Base-by-base conservation (phyloP, 495 filamentous ascomycete genomes). In the Podospora anserina region DNA sequence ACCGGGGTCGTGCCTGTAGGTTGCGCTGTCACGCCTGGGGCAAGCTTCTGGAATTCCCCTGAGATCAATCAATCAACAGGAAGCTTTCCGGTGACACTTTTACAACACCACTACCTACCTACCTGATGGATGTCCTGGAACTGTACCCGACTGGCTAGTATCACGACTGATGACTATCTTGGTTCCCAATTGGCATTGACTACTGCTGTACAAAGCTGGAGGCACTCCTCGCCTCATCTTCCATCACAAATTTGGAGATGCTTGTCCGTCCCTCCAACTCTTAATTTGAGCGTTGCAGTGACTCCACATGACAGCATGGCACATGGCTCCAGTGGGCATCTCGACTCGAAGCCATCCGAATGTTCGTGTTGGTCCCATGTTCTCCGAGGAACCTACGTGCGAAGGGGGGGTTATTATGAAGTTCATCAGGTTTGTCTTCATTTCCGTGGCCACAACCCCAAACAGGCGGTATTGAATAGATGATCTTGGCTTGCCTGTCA, bases 1-100 rank as follows among this genome's bases (percentile, higher is more conserved):
- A 61, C 63, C 32, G 28, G 34, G 53, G 39, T 58, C 26, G 30
- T 32, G 65, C 59, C 30, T 66, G 27, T 23, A 23, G 23, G 23
- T 32, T 23, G 28, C 13, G 53, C 23, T 16, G 23, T 54, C n/a
- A 54, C 39, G 7, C 3, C 63, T 44, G 28, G 59, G n/a, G n/a
- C 23, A 20, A 20, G 56, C 23, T 58, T 27, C 56, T 58, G 56
- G 56, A 20, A 20, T n/a, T 58, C 23, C 23, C 23, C n/a, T 58
- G n/a, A 20, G 19, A 20, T 58, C 23, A 23, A 23, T 23, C 23
- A 23, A 23, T 23, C 23, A 20, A 58, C 23, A 20, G 56, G 23
- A 20, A 58, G 56, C 56, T 20, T 58, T 27, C 16, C 19, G 19
- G n/a, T 27, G 56, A 27, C 56, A 58, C n/a, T 20, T 27, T 23